Evolutionary conservation across 768 basidiomycete species (phyloP).

Genomic region (Termitomyces titanicus): DNA sequence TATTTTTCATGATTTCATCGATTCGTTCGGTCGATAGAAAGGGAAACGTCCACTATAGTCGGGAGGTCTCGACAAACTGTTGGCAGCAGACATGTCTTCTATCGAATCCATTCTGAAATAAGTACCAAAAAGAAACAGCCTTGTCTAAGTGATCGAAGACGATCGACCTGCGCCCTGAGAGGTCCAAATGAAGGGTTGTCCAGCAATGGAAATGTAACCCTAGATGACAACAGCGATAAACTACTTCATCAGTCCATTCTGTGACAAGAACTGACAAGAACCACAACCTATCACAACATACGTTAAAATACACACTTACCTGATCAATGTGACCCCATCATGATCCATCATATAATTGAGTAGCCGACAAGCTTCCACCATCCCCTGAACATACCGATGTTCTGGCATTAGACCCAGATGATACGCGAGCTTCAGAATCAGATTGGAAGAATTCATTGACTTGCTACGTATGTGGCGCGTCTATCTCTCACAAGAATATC

Average conservation of each 20-base stretch:
- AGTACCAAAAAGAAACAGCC: conserved; percentile 5
- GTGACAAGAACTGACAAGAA: conserved; percentile 11
- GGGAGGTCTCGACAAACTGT: conserved; percentile 12
- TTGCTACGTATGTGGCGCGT: conserved; percentile 27
- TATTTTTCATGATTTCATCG: conserved; percentile 10
- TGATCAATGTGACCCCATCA: conserved; percentile 9
- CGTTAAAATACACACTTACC: conserved; percentile 8
- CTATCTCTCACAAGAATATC: conserved; percentile 21
- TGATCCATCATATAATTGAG: conserved; percentile 20
- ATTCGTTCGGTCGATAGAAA: conserved; percentile 11
- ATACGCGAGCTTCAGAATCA: conserved; percentile 21
- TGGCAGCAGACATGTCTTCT: background rate
- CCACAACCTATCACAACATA: conserved; percentile 5
- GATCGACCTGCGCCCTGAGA: background rate
- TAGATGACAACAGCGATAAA: conserved; percentile 12
- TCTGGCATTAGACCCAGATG: conserved; percentile 17
- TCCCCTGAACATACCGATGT: conserved; percentile 15
- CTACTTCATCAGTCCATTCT: conserved; percentile 7
- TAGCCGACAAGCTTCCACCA: conserved; percentile 20
- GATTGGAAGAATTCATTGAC: conserved; percentile 22
- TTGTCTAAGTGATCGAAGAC: conserved; percentile 8
- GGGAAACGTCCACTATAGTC: conserved; percentile 3
- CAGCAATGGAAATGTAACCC: conserved; percentile 9
- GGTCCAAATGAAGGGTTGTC: background rate
- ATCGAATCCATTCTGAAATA: background rate